These are phyloP conservation scores for Nakataea oryzae DNA, from an alignment of 2,329 filamentous ascomycete species.

Conservation along the genomic window DNA sequence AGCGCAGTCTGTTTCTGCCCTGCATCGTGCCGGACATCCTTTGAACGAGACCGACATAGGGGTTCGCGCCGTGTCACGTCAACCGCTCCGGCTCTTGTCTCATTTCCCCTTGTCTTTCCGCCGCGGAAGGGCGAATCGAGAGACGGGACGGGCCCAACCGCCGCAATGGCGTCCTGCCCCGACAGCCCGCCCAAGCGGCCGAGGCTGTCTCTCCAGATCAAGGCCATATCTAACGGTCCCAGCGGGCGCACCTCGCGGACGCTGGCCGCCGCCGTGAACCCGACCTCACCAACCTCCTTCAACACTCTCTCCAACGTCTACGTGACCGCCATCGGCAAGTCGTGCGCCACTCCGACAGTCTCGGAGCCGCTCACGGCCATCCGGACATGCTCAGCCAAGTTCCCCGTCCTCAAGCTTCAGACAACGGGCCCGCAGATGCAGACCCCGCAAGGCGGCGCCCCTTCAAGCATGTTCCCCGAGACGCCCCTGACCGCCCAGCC, in stretches of 20 bases:
- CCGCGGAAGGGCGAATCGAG: too few species aligned
- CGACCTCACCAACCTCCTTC: constrained; percentile 51
- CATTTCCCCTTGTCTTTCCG: not conserved
- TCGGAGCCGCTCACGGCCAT: constrained; percentile 39
- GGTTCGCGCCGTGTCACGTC: not conserved
- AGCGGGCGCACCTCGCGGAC: constrained; percentile 29
- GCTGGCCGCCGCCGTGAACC: constrained; percentile 36
- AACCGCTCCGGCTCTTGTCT: not conserved
- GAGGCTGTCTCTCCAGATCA: constrained; percentile 39
- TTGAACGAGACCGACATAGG: not conserved
- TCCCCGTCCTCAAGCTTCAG: constrained; percentile 24
- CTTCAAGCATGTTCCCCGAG: constrained; percentile 34
- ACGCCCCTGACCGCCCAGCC: constrained; percentile 43
- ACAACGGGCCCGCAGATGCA: constrained; percentile 23
- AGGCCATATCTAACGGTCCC: constrained; percentile 23
- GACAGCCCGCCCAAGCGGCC: constrained; percentile 35
- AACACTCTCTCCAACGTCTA: constrained; percentile 59
- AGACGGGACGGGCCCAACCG: not conserved
- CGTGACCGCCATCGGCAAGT: constrained; percentile 49
- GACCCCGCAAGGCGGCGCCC: constrained; percentile 25
- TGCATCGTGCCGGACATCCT: too few species aligned
- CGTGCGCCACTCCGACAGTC: constrained; percentile 30
- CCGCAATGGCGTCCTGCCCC: not conserved
- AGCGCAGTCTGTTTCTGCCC: too few species aligned
- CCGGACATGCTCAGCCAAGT: constrained; percentile 21